Evolutionary conservation across 768 basidiomycete species (phyloP).

Genomic region (Macrolepiota albuminosa): DNA sequence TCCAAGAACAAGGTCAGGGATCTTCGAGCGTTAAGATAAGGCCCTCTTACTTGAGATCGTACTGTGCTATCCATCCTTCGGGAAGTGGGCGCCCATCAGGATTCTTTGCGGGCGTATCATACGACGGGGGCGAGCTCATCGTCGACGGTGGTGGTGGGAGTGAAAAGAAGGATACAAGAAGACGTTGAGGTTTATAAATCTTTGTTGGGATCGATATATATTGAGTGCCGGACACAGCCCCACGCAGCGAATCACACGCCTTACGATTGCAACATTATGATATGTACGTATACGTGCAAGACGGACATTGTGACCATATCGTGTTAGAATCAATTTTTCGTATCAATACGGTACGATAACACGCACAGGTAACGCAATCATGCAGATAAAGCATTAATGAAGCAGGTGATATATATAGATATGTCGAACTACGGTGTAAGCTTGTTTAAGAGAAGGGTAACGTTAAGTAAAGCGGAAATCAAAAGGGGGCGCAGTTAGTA

Average conservation of each 20-base stretch:
- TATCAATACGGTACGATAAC: not conserved
- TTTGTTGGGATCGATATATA: not conserved
- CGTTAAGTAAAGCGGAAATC: not conserved
- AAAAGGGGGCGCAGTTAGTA: not conserved
- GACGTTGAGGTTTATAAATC: not conserved
- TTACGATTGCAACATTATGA: not conserved
- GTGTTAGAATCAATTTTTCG: not conserved
- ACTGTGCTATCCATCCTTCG: constrained; percentile 65
- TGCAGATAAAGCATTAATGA: not conserved
- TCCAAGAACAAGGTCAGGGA: constrained; percentile 1
- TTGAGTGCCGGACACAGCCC: constrained; percentile 2
- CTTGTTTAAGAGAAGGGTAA: not conserved
- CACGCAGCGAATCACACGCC: constrained; percentile 3
- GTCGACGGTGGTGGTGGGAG: constrained; percentile 30
- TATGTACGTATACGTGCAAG: not conserved
- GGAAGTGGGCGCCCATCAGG: constrained; percentile 62
- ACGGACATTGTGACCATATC: not conserved
- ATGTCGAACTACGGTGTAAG: not conserved
- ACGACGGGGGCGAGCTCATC: constrained; percentile 36
- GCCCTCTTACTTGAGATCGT: constrained; percentile 55
- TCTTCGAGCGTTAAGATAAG: constrained; percentile 15
- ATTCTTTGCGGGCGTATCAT: constrained; percentile 25
- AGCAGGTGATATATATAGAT: not conserved
- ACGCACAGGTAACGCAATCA: not conserved
- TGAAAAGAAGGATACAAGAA: constrained; percentile 2